These are phyloP conservation scores for Hypholoma sublateritium DNA, from an alignment of 768 basidiomycete species.

Conservation along the genomic window DNA sequence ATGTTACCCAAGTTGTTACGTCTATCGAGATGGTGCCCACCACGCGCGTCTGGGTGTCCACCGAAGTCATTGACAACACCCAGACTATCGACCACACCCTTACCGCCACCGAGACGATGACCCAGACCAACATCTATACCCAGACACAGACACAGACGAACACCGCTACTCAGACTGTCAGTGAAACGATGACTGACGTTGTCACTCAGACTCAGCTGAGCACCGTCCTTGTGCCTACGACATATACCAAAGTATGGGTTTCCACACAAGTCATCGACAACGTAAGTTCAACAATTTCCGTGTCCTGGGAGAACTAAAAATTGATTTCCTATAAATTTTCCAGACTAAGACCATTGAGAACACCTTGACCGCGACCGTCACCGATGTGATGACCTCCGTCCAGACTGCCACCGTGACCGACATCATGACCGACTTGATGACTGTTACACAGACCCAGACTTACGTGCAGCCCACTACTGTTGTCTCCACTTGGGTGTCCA, in stretches of 20 bases:
- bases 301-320: not conserved
- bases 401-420: constrained; percentile 58
- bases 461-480: constrained; percentile 58
- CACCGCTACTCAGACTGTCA: constrained; percentile 46
- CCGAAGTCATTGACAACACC: constrained; percentile 60
- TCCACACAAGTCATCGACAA: constrained; percentile 60
- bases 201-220: constrained; percentile 54
- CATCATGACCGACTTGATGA: constrained; percentile 52
- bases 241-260: constrained; percentile 52
- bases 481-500: constrained; percentile 53
- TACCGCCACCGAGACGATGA: constrained; percentile 64
- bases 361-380: constrained; percentile 48
- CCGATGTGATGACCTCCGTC: constrained; percentile 52
- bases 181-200: constrained; percentile 55
- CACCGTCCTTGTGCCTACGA: constrained; percentile 58
- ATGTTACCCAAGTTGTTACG: constrained; percentile 46
- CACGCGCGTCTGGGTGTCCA: constrained; percentile 66
- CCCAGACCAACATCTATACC: constrained; percentile 55
- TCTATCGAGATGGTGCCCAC: constrained; percentile 58
- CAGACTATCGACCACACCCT: constrained; percentile 55
- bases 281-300: constrained; percentile 32
- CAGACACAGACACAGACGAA: constrained; percentile 45
- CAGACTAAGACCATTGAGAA: constrained; percentile 59
- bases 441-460: constrained; percentile 53
- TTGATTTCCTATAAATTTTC: constrained; percentile 6